These are phyloP conservation scores for Rehmannia glutinosa DNA, from an alignment of 257 asterid genomes.

Conservation along the genomic window DNA sequence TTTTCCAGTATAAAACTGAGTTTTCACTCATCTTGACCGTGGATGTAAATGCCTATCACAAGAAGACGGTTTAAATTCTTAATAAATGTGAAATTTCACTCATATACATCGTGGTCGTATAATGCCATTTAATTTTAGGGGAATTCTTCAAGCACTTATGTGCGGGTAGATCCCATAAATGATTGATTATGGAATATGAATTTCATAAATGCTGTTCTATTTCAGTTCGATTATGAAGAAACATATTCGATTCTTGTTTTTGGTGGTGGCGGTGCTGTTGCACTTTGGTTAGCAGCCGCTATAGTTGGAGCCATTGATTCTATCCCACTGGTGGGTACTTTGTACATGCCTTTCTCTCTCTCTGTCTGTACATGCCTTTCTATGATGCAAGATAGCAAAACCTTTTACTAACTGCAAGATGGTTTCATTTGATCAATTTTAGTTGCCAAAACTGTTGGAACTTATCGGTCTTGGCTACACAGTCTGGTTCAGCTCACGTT, in stretches of 20 bases:
- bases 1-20: no score
- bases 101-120: neutral
- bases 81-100: no score
- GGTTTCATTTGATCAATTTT: neutral
- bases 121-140: no score
- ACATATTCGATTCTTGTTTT: slow-evolving; percentile 42
- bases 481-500: slow-evolving; percentile 72
- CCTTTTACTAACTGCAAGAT: neutral
- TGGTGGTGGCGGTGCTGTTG: slow-evolving; percentile 52
- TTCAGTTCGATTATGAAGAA: slow-evolving; percentile 56
- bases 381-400: neutral
- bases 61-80: no score
- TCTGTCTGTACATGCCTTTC: neutral
- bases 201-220: neutral
- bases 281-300: slow-evolving; percentile 58
- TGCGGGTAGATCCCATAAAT: no score
- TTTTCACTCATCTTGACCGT: no score
- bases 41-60: no score
- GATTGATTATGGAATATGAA: no score
- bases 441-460: slow-evolving; percentile 78
- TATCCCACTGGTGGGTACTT: slow-evolving; percentile 59
- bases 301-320: slow-evolving; percentile 72
- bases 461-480: slow-evolving; percentile 75
- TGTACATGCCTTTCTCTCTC: neutral
- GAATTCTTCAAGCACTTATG: no score